A percentile compares a stretch with the other conserved stretches of the same genome.
These are phyloP conservation scores for Nothophaeocryptopus gaeumannii DNA, from an alignment of 2,329 filamentous ascomycete species.

Conservation along the genomic window DNA sequence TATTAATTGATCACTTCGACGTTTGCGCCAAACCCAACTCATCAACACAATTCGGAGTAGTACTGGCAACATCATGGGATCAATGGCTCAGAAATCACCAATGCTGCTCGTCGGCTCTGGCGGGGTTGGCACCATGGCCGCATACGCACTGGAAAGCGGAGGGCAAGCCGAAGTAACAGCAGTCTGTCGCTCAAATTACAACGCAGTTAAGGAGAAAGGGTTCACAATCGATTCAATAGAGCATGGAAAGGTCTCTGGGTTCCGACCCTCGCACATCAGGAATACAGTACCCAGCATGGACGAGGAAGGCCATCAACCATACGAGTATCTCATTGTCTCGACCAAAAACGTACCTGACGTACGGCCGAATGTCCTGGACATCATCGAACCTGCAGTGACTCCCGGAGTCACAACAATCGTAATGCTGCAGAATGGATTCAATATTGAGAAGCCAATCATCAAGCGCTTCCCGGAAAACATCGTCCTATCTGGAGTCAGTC, in stretches of 20 bases:
- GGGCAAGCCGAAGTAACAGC: constrained; percentile 53
- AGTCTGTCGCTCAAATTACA: constrained; percentile 57
- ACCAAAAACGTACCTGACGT: constrained; percentile 61
- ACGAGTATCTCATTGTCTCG: constrained; percentile 56
- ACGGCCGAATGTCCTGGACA: constrained; percentile 47
- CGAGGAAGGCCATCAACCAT: constrained; percentile 33
- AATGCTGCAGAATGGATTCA: constrained; percentile 62
- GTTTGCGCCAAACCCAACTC: not conserved
- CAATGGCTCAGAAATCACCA: constrained; percentile 32
- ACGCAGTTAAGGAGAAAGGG: constrained; percentile 46
- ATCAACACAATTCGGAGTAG: not conserved
- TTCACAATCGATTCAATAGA: constrained; percentile 57
- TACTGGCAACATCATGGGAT: constrained; percentile 8
- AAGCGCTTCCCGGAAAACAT: constrained; percentile 51
- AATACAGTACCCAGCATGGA: constrained; percentile 50
- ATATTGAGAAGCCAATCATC: constrained; percentile 58
- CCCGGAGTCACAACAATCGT: constrained; percentile 53
- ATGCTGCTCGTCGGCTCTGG: constrained; percentile 56
- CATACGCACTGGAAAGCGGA: constrained; percentile 53
- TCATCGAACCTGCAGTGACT: constrained; percentile 54
- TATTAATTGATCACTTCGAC: not conserved
- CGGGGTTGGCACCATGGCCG: constrained; percentile 57
- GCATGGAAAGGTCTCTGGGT: constrained; percentile 46
- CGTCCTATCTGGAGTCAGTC: constrained; percentile 53
- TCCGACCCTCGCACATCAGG: constrained; percentile 38